phyloP scores from a whole-genome alignment of 768 basidiomycete genomes.

The Crucibulum laeve region DNA sequence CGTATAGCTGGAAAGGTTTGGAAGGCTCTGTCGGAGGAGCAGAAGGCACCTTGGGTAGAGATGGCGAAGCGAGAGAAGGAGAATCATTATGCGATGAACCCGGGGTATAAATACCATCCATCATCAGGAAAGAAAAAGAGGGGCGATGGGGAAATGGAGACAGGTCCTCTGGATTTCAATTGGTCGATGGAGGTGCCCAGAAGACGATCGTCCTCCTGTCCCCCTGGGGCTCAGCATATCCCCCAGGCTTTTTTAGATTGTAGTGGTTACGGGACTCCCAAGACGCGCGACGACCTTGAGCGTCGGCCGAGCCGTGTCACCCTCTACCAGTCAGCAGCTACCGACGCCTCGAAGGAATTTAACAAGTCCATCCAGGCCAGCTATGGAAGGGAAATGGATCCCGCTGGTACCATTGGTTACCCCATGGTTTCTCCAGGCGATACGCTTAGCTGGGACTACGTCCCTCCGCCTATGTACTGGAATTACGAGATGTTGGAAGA shows the following conservation, averaged over 20 bases:
- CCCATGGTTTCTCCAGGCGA: too few relatives aligned
- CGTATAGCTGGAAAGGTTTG: slow-evolving; percentile 65
- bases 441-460: too few relatives aligned
- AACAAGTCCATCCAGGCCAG: too few relatives aligned
- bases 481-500: too few relatives aligned
- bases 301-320: slow-evolving; percentile 24
- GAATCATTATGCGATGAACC: slow-evolving; percentile 33
- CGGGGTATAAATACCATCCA: slow-evolving; percentile 39
- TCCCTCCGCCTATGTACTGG: too few relatives aligned
- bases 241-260: slow-evolving; percentile 1
- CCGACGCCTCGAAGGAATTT: too few relatives aligned
- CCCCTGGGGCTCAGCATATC: slow-evolving; percentile 20
- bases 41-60: slow-evolving; percentile 46
- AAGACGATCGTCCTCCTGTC: slow-evolving; percentile 37
- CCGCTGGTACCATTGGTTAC: too few relatives aligned
- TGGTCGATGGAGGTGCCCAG: background rate
- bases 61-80: slow-evolving; percentile 47
- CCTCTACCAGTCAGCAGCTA: slow-evolving; percentile 37
- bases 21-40: slow-evolving; percentile 44
- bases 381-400: too few relatives aligned
- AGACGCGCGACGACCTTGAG: slow-evolving; percentile 24
- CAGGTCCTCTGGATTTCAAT: background rate
- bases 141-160: background rate
- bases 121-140: background rate
- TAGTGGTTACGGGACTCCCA: background rate